These are phyloP conservation scores for Ogataea populi-albae DNA, from an alignment of 805 yeast genomes.

Conservation along the genomic window DNA sequence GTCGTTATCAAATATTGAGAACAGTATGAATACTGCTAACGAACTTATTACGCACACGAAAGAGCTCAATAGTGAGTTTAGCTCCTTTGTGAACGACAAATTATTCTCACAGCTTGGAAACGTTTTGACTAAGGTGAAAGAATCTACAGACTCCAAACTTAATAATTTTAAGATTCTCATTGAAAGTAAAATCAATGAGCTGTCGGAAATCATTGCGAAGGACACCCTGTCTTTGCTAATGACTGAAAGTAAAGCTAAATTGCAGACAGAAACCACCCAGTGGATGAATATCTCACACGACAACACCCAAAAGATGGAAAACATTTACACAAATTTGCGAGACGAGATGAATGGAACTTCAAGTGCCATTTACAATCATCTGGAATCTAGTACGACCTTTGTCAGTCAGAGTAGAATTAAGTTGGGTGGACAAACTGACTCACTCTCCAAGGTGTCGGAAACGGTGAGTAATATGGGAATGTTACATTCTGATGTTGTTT, in stretches of 20 bases:
- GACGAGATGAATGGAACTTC: constrained; percentile 4
- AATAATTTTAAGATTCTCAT: constrained; percentile 8
- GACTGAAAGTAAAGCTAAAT: constrained; percentile 8
- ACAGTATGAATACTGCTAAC: background rate
- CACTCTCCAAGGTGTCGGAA: background rate
- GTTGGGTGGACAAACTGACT: constrained; percentile 5
- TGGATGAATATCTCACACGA: constrained; percentile 8
- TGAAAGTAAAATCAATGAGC: constrained; percentile 6
- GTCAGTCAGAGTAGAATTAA: constrained; percentile 16
- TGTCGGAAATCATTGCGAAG: constrained; percentile 9
- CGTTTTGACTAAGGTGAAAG: constrained; percentile 2
- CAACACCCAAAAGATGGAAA: constrained; percentile 1
- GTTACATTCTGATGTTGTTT: constrained; percentile 5
- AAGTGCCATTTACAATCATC: constrained; percentile 7
- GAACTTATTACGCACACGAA: constrained; percentile 3
- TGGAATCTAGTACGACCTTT: constrained; percentile 15
- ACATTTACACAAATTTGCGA: background rate
- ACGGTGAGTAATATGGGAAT: background rate
- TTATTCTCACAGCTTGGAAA: constrained; percentile 6
- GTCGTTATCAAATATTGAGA: constrained; percentile 1
- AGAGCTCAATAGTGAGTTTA: constrained; percentile 8
- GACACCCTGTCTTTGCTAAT: constrained; percentile 10
- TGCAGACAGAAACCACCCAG: constrained; percentile 4
- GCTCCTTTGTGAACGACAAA: constrained; percentile 5
- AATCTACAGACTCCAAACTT: constrained; percentile 7